A percentile compares a stretch with the other conserved stretches of the same genome.
Evolutionary conservation across 2,329 filamentous ascomycete species (phyloP).

Genomic region (Cytospora paraplurivora): DNA sequence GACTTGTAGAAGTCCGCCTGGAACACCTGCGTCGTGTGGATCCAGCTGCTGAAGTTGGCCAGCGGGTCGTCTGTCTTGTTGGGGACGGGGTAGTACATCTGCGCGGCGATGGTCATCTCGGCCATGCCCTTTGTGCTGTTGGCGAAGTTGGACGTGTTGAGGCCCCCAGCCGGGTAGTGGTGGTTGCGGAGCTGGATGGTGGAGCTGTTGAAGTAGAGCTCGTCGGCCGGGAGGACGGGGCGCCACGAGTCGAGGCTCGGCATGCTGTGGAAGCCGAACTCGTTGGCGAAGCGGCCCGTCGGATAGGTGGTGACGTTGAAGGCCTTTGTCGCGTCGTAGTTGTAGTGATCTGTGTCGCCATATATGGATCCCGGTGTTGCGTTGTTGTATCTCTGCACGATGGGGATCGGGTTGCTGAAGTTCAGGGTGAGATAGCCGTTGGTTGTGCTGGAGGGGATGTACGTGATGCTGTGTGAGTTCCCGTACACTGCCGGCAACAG

Average conservation of each 20-base stretch:
- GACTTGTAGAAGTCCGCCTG: constrained; percentile 64
- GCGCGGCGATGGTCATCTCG: constrained; percentile 60
- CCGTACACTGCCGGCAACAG: constrained; percentile 59
- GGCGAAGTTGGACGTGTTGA: constrained; percentile 48
- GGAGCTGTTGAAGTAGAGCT: constrained; percentile 60
- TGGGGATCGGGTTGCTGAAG: constrained; percentile 53
- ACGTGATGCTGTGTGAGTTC: constrained; percentile 61
- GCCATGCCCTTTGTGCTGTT: constrained; percentile 49
- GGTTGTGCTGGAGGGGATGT: constrained; percentile 61
- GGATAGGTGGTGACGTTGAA: constrained; percentile 60
- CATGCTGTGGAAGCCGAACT: constrained; percentile 67
- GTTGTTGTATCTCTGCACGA: constrained; percentile 60
- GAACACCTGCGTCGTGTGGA: constrained; percentile 63
- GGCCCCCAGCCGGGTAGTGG: constrained; percentile 55
- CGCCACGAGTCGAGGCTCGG: constrained; percentile 61
- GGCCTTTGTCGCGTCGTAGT: constrained; percentile 54
- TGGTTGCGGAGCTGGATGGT: constrained; percentile 59
- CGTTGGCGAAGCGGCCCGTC: constrained; percentile 61
- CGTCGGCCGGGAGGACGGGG: constrained; percentile 51
- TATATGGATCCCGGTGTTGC: constrained; percentile 55
- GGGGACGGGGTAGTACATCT: constrained; percentile 59
- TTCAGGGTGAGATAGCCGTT: constrained; percentile 60
- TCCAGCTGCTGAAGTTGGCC: constrained; percentile 64
- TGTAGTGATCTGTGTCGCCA: constrained; percentile 63
- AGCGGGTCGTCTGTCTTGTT: constrained; percentile 50